Base-by-base conservation (phyloP, 2,329 filamentous ascomycete species). In the Fusarium guadeloupense region DNA sequence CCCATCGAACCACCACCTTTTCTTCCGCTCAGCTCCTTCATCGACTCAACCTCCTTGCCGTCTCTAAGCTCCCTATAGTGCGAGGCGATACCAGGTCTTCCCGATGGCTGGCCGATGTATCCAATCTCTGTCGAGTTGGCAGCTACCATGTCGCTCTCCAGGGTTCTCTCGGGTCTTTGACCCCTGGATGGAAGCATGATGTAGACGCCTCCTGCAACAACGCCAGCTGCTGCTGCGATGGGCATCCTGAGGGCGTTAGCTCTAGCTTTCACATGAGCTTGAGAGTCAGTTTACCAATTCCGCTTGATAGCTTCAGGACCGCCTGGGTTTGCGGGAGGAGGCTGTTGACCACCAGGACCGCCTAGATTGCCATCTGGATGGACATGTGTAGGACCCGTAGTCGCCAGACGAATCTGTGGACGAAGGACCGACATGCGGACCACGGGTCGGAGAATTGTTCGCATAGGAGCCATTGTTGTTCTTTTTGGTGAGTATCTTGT, bases 311-410 rank as follows among this genome's bases (percentile, higher is more conserved):
- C 64, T 4, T 76, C 75, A 5, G 69, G 61, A 4, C 70, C 72
- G 8, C 69, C 71, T 0, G 73, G 69, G 10, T 55, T 63, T 26
- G 47, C 10, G 2, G 74, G 71, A 1, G 62, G 56, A 4, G 68
- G 64, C 50, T 71, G 53, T n/a, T 76, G 74, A 28, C 73, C 74
- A n/a, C 68, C 71, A 1, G 74, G 74, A 3, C 74, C 74, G 16
- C 75, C 74, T 13, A 75, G 62, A 40, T 59, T 48, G 10, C 43
- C 51, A 14, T 64, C 57, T 14, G 48, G 9, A 17, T 50, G 33
- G n/a, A 41, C 43, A 20, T 33, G 42, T 5, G 38, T 49, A 2
- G 43, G 54, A 9, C 51, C 26, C n/a, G 53, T 28, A 14, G 54
- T 33, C 3, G 47, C 54, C 3, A 46, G 23, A 9, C 56, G 61